A percentile compares a stretch with the other conserved stretches of the same genome.
Conservation (phyloP, 2,329 filamentous ascomycete species). For the Sphaerulina vaccinii region DNA sequence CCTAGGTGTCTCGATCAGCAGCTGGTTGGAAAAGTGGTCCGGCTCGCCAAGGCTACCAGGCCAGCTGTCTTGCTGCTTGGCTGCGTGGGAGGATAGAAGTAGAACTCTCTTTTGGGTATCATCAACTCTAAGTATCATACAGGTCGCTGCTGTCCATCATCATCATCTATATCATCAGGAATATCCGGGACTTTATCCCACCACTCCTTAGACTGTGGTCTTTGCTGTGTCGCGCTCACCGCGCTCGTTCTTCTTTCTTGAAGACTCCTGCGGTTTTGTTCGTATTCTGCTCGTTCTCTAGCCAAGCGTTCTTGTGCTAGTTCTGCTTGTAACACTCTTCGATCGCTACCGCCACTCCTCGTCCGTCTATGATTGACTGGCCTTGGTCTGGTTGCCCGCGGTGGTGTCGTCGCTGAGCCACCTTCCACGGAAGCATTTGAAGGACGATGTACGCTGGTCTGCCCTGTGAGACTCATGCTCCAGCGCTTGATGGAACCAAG, state of each 20-base stretch:
- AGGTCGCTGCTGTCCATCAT: constrained; percentile 4
- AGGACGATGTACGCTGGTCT: constrained; percentile 5
- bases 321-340: constrained; percentile 36
- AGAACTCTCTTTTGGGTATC: background rate
- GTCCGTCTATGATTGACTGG: constrained; percentile 30
- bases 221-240: constrained; percentile 4
- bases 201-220: constrained; percentile 29
- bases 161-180: constrained; percentile 17
- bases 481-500: constrained; percentile 20
- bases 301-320: constrained; percentile 41
- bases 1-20: too few relatives aligned
- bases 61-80: too few relatives aligned
- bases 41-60: too few relatives aligned
- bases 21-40: too few relatives aligned
- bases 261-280: constrained; percentile 24
- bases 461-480: constrained; percentile 21
- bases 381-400: background rate
- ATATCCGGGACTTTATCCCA: constrained; percentile 28
- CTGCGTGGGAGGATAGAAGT: too few relatives aligned
- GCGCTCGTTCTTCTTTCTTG: constrained; percentile 25
- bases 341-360: constrained; percentile 34
- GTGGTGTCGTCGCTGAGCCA: constrained; percentile 1
- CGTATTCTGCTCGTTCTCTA: constrained; percentile 38
- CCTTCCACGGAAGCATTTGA: constrained; percentile 4
- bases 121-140: background rate